Percentiles rank a stretch among this genome's conserved stretches.
Conservation (phyloP, 2,329 filamentous ascomycete genomes). For the Aspergillus sp. region DNA sequence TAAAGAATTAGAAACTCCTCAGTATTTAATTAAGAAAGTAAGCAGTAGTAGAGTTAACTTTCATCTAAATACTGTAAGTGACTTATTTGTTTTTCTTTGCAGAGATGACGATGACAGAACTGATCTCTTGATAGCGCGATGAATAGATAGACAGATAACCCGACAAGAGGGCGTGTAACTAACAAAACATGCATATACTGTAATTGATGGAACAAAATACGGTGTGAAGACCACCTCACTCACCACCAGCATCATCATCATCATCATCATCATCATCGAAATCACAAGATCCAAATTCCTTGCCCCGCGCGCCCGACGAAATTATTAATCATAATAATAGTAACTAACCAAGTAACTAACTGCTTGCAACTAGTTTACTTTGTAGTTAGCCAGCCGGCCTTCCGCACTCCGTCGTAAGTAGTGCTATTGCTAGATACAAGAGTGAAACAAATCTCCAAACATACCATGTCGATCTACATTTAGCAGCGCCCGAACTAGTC, state of each 20-base stretch:
- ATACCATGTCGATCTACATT: conserved; percentile 7
- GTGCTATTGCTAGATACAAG: background rate
- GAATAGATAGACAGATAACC: background rate
- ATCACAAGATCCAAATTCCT: background rate
- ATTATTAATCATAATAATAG: background rate
- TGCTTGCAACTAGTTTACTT: no score
- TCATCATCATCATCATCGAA: no score
- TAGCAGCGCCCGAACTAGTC: conserved; percentile 1
- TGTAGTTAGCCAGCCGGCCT: no score
- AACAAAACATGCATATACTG: no score
- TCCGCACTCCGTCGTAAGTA: no score
- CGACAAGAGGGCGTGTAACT: background rate
- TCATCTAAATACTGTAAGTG: background rate
- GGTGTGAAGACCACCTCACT: background rate
- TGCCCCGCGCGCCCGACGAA: no score
- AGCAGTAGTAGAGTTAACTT: no score
- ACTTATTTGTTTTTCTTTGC: background rate
- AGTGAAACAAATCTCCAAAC: conserved; percentile 1
- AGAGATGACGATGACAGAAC: no score
- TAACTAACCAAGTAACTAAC: no score
- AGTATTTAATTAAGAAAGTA: no score
- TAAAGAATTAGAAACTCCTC: background rate
- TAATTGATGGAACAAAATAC: background rate
- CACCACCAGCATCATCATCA: no score
- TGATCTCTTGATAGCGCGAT: background rate